Percentiles rank a stretch among this genome's conserved stretches.
phyloP scores from a whole-genome alignment of 768 basidiomycete species.

The Mycena crocata region DNA sequence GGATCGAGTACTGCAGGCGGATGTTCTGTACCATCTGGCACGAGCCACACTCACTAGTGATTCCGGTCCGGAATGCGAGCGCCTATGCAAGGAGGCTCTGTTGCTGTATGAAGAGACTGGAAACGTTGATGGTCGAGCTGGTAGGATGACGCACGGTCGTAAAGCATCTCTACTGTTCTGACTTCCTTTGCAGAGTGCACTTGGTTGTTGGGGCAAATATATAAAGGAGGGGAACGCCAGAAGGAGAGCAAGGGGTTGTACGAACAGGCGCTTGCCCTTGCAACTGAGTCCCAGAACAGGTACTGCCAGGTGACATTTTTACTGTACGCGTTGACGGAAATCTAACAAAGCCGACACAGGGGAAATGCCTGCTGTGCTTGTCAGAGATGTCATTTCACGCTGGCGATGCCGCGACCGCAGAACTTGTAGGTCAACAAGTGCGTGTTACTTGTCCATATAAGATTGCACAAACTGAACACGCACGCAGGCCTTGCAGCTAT shows the following conservation, averaged over 20 bases:
- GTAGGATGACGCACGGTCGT: not conserved
- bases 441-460: not conserved
- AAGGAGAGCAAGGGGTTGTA: conserved; percentile 30
- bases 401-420: conserved; percentile 19
- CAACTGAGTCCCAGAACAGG: conserved; percentile 24
- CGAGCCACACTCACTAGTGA: conserved; percentile 17
- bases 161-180: not conserved
- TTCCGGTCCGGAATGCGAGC: conserved; percentile 19
- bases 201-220: conserved; percentile 32
- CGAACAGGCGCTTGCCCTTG: conserved; percentile 28
- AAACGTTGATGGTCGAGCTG: conserved; percentile 29
- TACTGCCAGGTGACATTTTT: conserved; percentile 23
- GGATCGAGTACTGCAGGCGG: conserved; percentile 24
- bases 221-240: conserved; percentile 24
- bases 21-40: conserved; percentile 30
- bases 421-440: conserved; percentile 24
- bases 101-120: conserved; percentile 27
- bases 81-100: conserved; percentile 30
- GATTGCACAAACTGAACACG: not conserved
- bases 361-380: conserved; percentile 30
- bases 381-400: conserved; percentile 29
- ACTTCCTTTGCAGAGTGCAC: conserved; percentile 29
- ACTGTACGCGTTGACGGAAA: not conserved
- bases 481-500: conserved; percentile 28
- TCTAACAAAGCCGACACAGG: conserved; percentile 4